Base-by-base conservation (phyloP, 805 yeast species). In the Dipodascus albidus region DNA sequence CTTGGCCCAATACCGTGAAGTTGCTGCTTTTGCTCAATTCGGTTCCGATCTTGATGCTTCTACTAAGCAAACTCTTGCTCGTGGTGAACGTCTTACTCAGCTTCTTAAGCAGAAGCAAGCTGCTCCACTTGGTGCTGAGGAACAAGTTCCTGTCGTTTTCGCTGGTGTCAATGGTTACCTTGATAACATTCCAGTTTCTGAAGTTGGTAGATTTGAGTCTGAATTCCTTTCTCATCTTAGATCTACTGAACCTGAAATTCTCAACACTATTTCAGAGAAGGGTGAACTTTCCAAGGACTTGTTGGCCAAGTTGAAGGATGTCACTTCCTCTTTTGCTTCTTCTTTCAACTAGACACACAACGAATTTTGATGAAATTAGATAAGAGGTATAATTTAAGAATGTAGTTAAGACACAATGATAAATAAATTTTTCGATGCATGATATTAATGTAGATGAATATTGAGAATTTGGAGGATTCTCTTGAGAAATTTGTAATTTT, bases 1-100 rank as follows among this genome's bases (percentile, higher is more conserved):
- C 96, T 87, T 93, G 83, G 99, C 99, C 69, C 99, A 93, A 82
- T 93, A 93, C 87, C 90, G 99, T 88, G 99, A 93, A 85, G 99
- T 93, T 69, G 99, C 99, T 74, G 99, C 99, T 70, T 93, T 93
- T 77, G 99, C 99, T 69, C 99, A 93, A 83, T 93, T 93, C 83
- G 99, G 99, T 85, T 93, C 99, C 66, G 99, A 93, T 79, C 83
- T 93, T 75, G 99, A 93, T 78, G 98, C 99, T 67, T 89, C 97
- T 58, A 93, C 99, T 77, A 93, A 91, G 82, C 97, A 89, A 81
- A 93, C 99, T 70, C 84, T 93, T 75, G 79, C 80, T 69, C 90
- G 99, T 86, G 99, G 99, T 89, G 99, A 93, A 85, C 91, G 99
- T 82, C 86, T 93, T 72, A 93, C 99, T 68, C 98, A 90, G 81